Evolutionary conservation across 768 basidiomycete species (phyloP).

Genomic region (Lyophyllum decastes): DNA sequence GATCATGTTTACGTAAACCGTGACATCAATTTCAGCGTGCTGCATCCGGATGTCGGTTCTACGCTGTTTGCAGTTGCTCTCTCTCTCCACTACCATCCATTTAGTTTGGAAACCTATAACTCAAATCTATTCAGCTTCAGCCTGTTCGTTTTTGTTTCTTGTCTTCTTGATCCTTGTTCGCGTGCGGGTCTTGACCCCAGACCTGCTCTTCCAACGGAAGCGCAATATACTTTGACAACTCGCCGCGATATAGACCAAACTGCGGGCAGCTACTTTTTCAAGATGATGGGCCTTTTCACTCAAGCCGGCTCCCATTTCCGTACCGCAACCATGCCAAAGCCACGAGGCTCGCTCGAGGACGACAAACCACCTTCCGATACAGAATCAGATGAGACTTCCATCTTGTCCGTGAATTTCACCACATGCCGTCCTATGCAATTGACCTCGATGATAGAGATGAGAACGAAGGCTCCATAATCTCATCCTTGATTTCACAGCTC

Average conservation of each 20-base stretch:
- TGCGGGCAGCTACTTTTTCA: slow-evolving; percentile 9
- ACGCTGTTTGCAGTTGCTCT: neutral
- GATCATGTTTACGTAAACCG: slow-evolving; percentile 9
- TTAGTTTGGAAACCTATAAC: neutral
- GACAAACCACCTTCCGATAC: slow-evolving; percentile 80
- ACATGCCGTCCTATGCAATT: slow-evolving; percentile 33
- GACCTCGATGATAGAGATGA: slow-evolving; percentile 69
- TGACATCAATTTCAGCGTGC: neutral
- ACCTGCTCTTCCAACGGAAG: neutral
- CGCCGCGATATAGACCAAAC: neutral
- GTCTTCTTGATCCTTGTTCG: neutral
- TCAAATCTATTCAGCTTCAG: neutral
- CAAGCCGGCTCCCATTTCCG: slow-evolving; percentile 64
- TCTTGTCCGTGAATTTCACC: slow-evolving; percentile 62
- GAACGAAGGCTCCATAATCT: slow-evolving; percentile 89
- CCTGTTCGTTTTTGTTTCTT: neutral
- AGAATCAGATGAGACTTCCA: slow-evolving; percentile 87
- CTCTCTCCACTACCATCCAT: slow-evolving; percentile 6
- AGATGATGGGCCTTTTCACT: slow-evolving; percentile 82
- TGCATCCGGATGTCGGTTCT: neutral
- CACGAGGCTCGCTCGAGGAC: slow-evolving; percentile 64
- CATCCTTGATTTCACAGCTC: slow-evolving; percentile 86
- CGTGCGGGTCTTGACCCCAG: neutral
- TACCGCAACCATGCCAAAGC: slow-evolving; percentile 53
- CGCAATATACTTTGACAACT: neutral